phyloP scores from a whole-genome alignment of 2,329 filamentous ascomycete species.

The Botrytis tulipae region DNA sequence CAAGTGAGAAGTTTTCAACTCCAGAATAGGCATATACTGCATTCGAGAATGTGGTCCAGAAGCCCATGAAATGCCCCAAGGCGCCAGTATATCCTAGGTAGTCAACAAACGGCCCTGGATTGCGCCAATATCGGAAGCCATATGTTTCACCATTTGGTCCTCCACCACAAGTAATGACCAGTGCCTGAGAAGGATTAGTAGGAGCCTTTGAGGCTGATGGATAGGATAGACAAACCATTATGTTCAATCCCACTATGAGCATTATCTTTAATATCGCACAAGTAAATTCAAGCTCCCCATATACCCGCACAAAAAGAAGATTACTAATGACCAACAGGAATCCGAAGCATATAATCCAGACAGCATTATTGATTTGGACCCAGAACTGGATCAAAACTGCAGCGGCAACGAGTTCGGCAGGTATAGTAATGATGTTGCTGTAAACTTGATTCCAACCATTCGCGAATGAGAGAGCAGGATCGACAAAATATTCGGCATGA shows the following conservation, averaged over 20 bases:
- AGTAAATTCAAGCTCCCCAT: constrained; percentile 53
- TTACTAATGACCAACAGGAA: constrained; percentile 40
- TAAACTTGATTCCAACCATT: constrained; percentile 40
- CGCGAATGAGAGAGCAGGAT: constrained; percentile 39
- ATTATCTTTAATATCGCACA: constrained; percentile 57
- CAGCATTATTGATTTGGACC: constrained; percentile 53
- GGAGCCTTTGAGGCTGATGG: no score
- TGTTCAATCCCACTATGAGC: constrained; percentile 60
- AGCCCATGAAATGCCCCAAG: constrained; percentile 59
- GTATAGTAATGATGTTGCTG: constrained; percentile 35
- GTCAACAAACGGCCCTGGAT: constrained; percentile 64
- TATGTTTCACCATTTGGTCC: constrained; percentile 56
- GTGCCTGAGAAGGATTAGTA: constrained; percentile 29
- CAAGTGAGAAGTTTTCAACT: constrained; percentile 52
- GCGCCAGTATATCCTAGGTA: constrained; percentile 54
- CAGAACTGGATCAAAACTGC: constrained; percentile 63
- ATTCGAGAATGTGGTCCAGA: constrained; percentile 45
- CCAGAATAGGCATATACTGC: constrained; percentile 49
- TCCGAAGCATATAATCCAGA: constrained; percentile 44
- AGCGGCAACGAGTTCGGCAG: constrained; percentile 60
- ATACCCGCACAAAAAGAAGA: constrained; percentile 42
- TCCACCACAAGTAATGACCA: constrained; percentile 51
- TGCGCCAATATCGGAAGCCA: constrained; percentile 53
- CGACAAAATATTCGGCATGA: constrained; percentile 40
- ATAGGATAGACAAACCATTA: constrained; percentile 41